Evolutionary conservation across 306 rosid genomes (phyloP).

Genomic region (Castanopsis chinensis): DNA sequence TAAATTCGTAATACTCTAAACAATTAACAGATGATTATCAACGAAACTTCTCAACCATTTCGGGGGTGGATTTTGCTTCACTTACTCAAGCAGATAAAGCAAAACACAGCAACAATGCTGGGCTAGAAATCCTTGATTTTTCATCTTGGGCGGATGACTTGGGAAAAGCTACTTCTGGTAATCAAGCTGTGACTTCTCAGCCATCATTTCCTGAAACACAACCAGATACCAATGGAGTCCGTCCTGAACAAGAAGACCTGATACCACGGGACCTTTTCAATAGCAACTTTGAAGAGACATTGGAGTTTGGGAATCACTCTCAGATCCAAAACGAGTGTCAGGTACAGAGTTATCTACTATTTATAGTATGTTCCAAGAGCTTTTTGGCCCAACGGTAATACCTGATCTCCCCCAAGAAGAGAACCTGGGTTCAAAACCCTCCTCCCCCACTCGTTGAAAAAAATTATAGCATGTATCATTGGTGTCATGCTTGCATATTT

Average conservation of each 20-base stretch:
- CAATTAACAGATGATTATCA: constrained; percentile 44
- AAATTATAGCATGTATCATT: background rate
- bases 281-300: constrained; percentile 27
- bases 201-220: constrained; percentile 41
- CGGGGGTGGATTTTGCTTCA: constrained; percentile 38
- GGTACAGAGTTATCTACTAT: constrained; percentile 36
- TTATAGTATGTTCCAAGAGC: background rate
- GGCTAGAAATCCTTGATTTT: constrained; percentile 32
- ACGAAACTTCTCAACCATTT: constrained; percentile 35
- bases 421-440: no score
- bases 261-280: constrained; percentile 28
- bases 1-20: constrained; percentile 18
- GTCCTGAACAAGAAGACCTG: constrained; percentile 47
- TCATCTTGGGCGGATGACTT: constrained; percentile 39
- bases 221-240: constrained; percentile 26
- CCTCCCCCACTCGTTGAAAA: no score
- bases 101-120: constrained; percentile 32
- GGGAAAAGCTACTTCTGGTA: constrained; percentile 32
- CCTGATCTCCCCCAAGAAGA: no score
- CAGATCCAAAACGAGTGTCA: constrained; percentile 51
- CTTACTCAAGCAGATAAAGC: constrained; percentile 37
- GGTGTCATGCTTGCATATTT: background rate
- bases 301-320: constrained; percentile 31
- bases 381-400: no score
- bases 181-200: constrained; percentile 42